These are phyloP conservation scores for Persicaria maculosa DNA, from an alignment of 148 eudicot species.

Conservation along the genomic window DNA sequence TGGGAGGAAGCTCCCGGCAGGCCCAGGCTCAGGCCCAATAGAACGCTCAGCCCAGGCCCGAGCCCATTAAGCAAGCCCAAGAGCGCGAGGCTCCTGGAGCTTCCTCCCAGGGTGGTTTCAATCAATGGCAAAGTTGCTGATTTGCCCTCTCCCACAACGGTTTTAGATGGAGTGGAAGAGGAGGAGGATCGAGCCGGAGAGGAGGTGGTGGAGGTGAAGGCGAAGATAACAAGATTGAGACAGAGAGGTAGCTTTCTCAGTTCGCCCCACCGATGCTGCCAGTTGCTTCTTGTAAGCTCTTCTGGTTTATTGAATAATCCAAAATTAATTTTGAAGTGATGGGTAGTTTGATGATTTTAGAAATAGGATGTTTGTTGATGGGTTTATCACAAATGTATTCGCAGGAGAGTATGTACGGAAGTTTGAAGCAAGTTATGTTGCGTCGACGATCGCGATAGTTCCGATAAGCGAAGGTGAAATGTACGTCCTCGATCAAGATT, in stretches of 20 bases:
- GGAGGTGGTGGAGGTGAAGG: conserved; percentile 14
- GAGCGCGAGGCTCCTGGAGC: conserved; percentile 49
- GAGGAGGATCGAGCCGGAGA: not conserved
- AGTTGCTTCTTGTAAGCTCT: conserved; percentile 33
- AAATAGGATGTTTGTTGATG: not conserved
- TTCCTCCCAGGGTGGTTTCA: conserved; percentile 51
- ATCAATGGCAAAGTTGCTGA: conserved; percentile 16
- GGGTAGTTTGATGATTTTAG: not conserved
- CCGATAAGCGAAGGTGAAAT: not conserved
- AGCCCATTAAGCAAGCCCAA: conserved; percentile 37
- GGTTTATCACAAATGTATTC: not conserved
- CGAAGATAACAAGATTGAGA: conserved; percentile 27
- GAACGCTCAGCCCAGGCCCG: conserved; percentile 35
- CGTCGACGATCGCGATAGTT: not conserved
- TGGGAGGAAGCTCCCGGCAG: conserved; percentile 94
- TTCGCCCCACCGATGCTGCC: conserved; percentile 26
- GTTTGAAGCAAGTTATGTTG: conserved; percentile 9
- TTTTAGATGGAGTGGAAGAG: conserved; percentile 31
- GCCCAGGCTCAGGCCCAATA: conserved; percentile 29
- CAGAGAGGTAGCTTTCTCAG: conserved; percentile 31
- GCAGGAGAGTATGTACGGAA: conserved; percentile 4
- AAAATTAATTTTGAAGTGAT: not conserved
- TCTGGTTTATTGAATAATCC: not conserved
- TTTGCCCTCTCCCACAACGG: conserved; percentile 53
- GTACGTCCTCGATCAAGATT: no score